These are phyloP conservation scores for Trichoderma sp. DNA, from an alignment of 2,329 filamentous ascomycete genomes.

Conservation along the genomic window DNA sequence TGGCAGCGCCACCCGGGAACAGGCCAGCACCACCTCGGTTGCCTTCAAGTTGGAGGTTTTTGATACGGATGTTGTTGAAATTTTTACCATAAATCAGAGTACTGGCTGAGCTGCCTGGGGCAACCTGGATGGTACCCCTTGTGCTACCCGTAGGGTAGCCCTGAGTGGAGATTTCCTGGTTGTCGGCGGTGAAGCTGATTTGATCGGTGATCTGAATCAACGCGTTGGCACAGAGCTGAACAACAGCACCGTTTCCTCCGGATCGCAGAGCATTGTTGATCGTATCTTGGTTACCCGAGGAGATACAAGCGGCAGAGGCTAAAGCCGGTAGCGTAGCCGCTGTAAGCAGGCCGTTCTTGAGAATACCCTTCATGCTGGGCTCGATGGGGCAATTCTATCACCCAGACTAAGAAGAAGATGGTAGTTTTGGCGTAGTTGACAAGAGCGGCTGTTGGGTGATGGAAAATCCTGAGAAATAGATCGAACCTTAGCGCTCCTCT, in stretches of 20 bases:
- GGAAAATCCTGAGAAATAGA: neutral
- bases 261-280: conserved; percentile 22
- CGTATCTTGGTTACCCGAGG: conserved; percentile 23
- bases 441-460: neutral
- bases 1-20: conserved; percentile 27
- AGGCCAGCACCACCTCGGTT: conserved; percentile 25
- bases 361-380: neutral
- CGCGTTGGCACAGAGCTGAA: conserved; percentile 24
- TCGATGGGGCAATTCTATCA: neutral
- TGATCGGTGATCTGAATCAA: conserved; percentile 21
- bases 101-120: conserved; percentile 23
- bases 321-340: conserved; percentile 3
- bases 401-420: neutral
- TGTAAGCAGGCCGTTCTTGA: conserved; percentile 7
- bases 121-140: conserved; percentile 26
- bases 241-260: conserved; percentile 23
- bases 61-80: conserved; percentile 24
- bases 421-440: neutral
- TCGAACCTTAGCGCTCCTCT: neutral
- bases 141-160: conserved; percentile 26
- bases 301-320: conserved; percentile 21
- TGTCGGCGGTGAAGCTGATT: conserved; percentile 25
- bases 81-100: conserved; percentile 24
- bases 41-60: conserved; percentile 28
- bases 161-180: conserved; percentile 29